phyloP scores from a whole-genome alignment of 352 stramenopile genomes.

The Phytophthora podocarpi region DNA sequence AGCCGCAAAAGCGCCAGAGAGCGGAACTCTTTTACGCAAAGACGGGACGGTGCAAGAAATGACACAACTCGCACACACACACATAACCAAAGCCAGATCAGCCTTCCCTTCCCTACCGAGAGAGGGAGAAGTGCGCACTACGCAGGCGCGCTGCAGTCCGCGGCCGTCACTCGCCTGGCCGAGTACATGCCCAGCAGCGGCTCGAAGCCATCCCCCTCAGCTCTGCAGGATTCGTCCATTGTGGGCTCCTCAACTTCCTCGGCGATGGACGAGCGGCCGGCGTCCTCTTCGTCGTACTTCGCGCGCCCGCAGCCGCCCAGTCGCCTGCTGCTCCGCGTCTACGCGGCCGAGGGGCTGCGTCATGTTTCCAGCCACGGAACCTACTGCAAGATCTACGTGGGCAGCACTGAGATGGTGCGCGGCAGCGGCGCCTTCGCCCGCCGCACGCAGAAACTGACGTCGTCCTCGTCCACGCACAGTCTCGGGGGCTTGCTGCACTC shows the following conservation, averaged over 20 bases:
- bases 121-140: conserved; percentile 11
- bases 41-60: conserved; percentile 22
- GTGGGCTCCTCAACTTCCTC: conserved; percentile 22
- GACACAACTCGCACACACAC: conserved; percentile 20
- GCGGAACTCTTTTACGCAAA: conserved; percentile 20
- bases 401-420: conserved; percentile 51
- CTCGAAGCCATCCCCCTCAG: neutral
- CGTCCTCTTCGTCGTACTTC: conserved; percentile 47
- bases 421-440: conserved; percentile 48
- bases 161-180: conserved; percentile 23
- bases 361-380: conserved; percentile 72
- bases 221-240: neutral
- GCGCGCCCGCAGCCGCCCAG: conserved; percentile 7
- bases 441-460: conserved; percentile 32
- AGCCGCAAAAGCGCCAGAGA: conserved; percentile 23
- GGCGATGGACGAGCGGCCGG: conserved; percentile 39
- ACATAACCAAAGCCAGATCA: conserved; percentile 35
- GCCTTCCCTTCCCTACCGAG: neutral
- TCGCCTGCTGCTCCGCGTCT: conserved; percentile 70
- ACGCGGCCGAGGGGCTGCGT: conserved; percentile 61
- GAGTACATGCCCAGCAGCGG: conserved; percentile 11
- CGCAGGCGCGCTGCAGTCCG: neutral
- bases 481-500: conserved; percentile 26
- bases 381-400: conserved; percentile 78
- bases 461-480: conserved; percentile 33